Evolutionary conservation across 2,329 filamentous ascomycete species (phyloP).

Genomic region (Lachnellula cervina): DNA sequence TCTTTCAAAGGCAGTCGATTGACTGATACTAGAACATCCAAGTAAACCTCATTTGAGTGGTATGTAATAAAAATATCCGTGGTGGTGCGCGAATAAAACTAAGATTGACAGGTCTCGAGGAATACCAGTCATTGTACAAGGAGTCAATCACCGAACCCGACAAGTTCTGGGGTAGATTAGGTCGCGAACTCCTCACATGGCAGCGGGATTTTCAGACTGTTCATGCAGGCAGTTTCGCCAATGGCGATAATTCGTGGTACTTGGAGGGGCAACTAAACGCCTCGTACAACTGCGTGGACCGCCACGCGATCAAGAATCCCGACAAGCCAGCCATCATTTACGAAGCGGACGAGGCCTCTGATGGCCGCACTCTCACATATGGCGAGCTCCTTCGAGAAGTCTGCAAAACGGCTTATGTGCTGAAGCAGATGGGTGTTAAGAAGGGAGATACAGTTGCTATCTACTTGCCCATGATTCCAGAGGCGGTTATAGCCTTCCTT

Average conservation of each 20-base stretch:
- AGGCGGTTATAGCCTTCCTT: conserved; percentile 85
- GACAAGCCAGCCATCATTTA: conserved; percentile 96
- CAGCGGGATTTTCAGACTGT: conserved; percentile 89
- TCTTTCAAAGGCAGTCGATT: conserved; percentile 11
- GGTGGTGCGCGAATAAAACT: background rate
- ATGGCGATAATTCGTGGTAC: conserved; percentile 92
- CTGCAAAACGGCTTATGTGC: conserved; percentile 76
- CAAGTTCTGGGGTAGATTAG: conserved; percentile 83
- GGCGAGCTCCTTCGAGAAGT: conserved; percentile 90
- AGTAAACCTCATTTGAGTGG: conserved; percentile 62
- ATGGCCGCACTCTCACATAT: conserved; percentile 89
- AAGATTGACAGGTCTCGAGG: conserved; percentile 48
- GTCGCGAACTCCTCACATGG: conserved; percentile 87
- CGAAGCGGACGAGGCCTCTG: conserved; percentile 85
- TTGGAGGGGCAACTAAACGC: conserved; percentile 90
- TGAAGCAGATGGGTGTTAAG: conserved; percentile 93
- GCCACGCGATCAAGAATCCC: conserved; percentile 92
- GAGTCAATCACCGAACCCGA: conserved; percentile 87
- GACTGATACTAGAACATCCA: conserved; percentile 53
- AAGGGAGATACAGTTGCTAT: conserved; percentile 97
- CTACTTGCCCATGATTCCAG: conserved; percentile 98
- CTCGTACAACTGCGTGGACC: conserved; percentile 95
- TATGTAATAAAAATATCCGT: conserved; percentile 29
- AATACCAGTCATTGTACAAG: conserved; percentile 64
- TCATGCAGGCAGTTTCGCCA: conserved; percentile 65